Percentiles rank a stretch among this genome's conserved stretches.
phyloP scores from a whole-genome alignment of 2,329 filamentous ascomycete genomes.

The Aureobasidium pullulans region DNA sequence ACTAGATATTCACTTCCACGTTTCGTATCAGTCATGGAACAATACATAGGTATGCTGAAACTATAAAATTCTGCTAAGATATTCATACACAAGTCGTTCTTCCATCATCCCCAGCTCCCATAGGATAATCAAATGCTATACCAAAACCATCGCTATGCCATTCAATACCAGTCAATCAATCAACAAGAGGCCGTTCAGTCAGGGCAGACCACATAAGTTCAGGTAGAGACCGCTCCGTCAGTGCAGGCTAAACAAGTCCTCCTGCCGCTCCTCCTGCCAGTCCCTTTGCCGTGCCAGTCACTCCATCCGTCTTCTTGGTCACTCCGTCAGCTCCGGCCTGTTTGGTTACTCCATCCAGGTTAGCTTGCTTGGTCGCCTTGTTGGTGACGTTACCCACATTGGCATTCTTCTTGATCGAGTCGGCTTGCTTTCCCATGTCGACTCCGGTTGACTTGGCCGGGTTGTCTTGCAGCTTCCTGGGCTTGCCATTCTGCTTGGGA shows the following conservation, averaged over 20 bases:
- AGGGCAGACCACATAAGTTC: slow-evolving; percentile 4
- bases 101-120: not conserved
- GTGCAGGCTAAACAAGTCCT: slow-evolving; percentile 10
- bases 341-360: slow-evolving; percentile 14
- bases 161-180: not conserved
- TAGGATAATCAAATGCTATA: not conserved
- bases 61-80: not conserved
- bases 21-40: too few species aligned
- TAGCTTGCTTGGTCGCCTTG: slow-evolving; percentile 14
- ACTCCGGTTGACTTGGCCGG: slow-evolving; percentile 14
- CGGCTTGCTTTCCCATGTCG: slow-evolving; percentile 11
- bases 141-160: slow-evolving; percentile 9
- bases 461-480: slow-evolving; percentile 10
- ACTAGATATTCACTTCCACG: not conserved
- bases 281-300: slow-evolving; percentile 2
- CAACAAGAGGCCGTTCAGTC: slow-evolving; percentile 1
- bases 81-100: not conserved
- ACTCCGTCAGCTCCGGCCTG: not conserved
- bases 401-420: slow-evolving; percentile 14
- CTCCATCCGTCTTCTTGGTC: slow-evolving; percentile 1
- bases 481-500: slow-evolving; percentile 11
- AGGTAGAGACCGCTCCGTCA: slow-evolving; percentile 1
- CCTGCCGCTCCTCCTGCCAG: not conserved
- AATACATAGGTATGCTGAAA: not conserved
- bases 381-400: slow-evolving; percentile 14